phyloP scores from a whole-genome alignment of 257 asterid species.

The Solanum piurae region DNA sequence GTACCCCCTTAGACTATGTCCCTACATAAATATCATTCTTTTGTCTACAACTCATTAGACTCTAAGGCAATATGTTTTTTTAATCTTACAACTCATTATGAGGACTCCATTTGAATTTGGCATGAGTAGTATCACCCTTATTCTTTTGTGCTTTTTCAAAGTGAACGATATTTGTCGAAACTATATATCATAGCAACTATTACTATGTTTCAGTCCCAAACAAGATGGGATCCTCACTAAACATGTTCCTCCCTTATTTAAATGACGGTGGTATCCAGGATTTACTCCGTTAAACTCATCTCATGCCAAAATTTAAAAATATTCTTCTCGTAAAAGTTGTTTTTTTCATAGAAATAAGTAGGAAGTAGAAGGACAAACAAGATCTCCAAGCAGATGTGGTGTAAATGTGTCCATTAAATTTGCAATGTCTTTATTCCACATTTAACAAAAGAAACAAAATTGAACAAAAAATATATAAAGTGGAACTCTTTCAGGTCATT shows the following conservation, averaged over 20 bases:
- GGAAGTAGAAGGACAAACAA: background rate
- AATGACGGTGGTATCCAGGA: background rate
- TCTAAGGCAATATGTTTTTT: no score
- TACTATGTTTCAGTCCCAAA: background rate
- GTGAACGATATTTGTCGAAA: background rate
- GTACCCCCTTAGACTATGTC: no score
- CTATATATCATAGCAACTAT: background rate
- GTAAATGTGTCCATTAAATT: background rate
- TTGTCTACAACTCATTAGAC: no score
- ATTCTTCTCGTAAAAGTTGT: background rate
- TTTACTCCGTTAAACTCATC: background rate
- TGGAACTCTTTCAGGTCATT: background rate
- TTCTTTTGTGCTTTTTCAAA: no score
- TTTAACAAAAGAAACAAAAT: background rate
- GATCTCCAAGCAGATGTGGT: background rate
- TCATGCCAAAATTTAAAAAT: background rate
- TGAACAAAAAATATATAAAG: background rate
- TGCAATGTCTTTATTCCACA: background rate
- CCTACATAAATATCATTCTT: no score
- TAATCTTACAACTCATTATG: no score
- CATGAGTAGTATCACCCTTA: no score
- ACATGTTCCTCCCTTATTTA: background rate
- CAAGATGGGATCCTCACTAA: background rate
- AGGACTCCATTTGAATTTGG: no score
- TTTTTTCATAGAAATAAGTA: background rate